Evolutionary conservation across 495 filamentous ascomycete genomes (phyloP).

Genomic region (Penicillium salamii): DNA sequence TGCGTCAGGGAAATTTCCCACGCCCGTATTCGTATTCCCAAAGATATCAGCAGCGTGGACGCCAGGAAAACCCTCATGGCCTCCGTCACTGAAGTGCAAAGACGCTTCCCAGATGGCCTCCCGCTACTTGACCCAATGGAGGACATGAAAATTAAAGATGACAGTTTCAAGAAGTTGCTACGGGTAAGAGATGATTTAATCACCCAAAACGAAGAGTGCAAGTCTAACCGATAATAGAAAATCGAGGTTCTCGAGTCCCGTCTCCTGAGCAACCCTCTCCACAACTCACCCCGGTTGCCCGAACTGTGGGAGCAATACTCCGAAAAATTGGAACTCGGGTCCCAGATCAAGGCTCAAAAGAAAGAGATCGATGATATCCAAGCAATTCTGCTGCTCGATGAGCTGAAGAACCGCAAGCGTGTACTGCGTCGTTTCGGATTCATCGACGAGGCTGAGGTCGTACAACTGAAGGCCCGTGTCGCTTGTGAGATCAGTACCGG

Average conservation of each 20-base stretch:
- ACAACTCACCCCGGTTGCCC: constrained; percentile 78
- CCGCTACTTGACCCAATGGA: constrained; percentile 88
- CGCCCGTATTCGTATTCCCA: constrained; percentile 73
- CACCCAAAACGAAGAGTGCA: not conserved
- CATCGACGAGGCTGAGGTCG: constrained; percentile 90
- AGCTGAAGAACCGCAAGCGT: constrained; percentile 91
- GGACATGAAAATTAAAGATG: constrained; percentile 89
- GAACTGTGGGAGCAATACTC: constrained; percentile 82
- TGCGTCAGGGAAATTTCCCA: constrained; percentile 77
- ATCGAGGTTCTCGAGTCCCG: constrained; percentile 95
- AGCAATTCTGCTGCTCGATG: constrained; percentile 86
- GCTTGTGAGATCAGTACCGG: constrained; percentile 96
- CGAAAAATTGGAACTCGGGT: constrained; percentile 68
- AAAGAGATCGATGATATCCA: constrained; percentile 80
- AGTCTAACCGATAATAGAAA: constrained; percentile 50
- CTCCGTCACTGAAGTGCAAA: constrained; percentile 68
- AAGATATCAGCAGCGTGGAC: constrained; percentile 61
- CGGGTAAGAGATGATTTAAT: constrained; percentile 48
- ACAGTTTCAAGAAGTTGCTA: constrained; percentile 86
- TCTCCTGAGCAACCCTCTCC: constrained; percentile 81
- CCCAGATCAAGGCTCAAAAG: constrained; percentile 81
- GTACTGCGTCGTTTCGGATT: constrained; percentile 95
- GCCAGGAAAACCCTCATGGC: constrained; percentile 64
- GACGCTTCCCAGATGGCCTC: constrained; percentile 89
- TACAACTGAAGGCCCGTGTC: constrained; percentile 91